Base-by-base conservation (phyloP, 169 alveolate species). In the Cryptosporidium ubiquitum region DNA sequence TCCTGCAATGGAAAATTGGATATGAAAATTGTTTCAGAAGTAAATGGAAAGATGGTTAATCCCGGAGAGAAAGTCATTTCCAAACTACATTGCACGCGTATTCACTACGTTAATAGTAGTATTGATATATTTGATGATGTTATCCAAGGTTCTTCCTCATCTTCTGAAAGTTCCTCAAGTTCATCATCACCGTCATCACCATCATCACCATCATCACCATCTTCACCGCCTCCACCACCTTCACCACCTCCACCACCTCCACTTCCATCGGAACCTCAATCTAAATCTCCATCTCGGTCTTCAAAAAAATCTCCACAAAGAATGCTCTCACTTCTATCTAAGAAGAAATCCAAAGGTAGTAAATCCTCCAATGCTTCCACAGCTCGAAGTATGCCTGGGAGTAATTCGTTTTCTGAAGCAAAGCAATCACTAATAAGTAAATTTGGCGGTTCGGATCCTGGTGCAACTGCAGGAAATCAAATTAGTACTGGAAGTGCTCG, bases 1-100 rank as follows among this genome's bases (percentile, higher is more conserved):
- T 16, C 61, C 14, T 69, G 84, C 37, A 69, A 69, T 69, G 84
- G 84, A 18, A 69, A 14, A 31, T n/a, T 69, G 42, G 84, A 69
- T 40, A 14, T 12, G 20, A 12, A 14, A 0, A 40, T 44, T 5
- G 84, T 23, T 26, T 35, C 42, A 14, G 10, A 9, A 16, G 84
- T 69, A 35, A 18, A 69, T 39, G 64, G 84, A 18, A 69, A 69
- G 31, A 39, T 69, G 29, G 52, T 69, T 5, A 20, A 69, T 4
- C 39, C 84, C 12, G 84, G 84, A 7, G 60, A 42, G 23, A 69
- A 0, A 0, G 37, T 69, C 16, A 42, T 69, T n/a, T 16, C 18
- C 61, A 39, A 39, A 26, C 0, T 69, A 18, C 14, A 69, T 9
- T 69, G 84, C 37, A 31, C 7, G 5, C 12, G 37, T 39, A 55